phyloP scores from a whole-genome alignment of 2,329 filamentous ascomycete genomes.

The Aspergillus neotritici region DNA sequence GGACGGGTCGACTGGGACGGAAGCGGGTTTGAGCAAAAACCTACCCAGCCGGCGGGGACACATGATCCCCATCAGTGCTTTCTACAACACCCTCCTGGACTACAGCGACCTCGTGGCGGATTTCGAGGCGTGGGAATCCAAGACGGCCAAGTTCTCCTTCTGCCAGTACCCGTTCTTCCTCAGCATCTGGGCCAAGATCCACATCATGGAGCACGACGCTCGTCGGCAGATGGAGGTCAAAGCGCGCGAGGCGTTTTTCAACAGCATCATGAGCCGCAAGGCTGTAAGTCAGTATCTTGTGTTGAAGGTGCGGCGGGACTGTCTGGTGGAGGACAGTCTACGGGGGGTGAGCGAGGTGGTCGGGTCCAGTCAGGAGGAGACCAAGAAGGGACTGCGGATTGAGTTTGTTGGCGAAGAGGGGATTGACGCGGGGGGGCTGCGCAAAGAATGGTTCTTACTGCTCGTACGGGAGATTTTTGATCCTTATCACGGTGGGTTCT shows the following conservation, averaged over 20 bases:
- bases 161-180: constrained; percentile 90
- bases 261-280: constrained; percentile 72
- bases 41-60: constrained; percentile 53
- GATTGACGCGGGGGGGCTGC: constrained; percentile 79
- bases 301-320: constrained; percentile 73
- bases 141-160: constrained; percentile 70
- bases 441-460: constrained; percentile 92
- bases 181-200: constrained; percentile 87
- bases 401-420: constrained; percentile 85
- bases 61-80: constrained; percentile 72
- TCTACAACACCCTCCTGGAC: constrained; percentile 82
- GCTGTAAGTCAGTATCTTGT: constrained; percentile 71
- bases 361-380: constrained; percentile 71
- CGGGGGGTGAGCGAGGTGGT: constrained; percentile 79
- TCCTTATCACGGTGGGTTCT: constrained; percentile 68
- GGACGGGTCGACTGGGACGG: constrained; percentile 25
- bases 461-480: constrained; percentile 87
- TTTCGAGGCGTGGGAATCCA: constrained; percentile 81
- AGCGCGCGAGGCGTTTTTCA: constrained; percentile 83
- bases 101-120: constrained; percentile 79
- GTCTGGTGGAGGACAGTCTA: constrained; percentile 81
- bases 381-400: constrained; percentile 84
- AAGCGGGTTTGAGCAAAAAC: constrained; percentile 36
- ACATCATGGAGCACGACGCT: constrained; percentile 82
- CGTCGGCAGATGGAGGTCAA: constrained; percentile 83